Base-by-base conservation (phyloP, 495 filamentous ascomycete genomes). In the Xylaria curta region DNA sequence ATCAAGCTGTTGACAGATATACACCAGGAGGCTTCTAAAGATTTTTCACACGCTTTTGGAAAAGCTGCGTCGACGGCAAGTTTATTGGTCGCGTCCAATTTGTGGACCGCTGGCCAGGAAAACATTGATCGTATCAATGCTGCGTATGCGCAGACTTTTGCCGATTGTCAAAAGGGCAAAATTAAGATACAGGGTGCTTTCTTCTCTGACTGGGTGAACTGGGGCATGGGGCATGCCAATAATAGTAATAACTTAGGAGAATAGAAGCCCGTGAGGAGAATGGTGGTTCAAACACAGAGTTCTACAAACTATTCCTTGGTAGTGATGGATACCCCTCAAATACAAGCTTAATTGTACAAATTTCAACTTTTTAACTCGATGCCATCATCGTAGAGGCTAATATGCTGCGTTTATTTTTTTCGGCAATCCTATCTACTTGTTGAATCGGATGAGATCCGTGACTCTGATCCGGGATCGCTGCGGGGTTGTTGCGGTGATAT, bases 1-100 rank as follows among this genome's bases (percentile, higher is more conserved):
- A 86, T 91, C 83, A 82, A 79, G 28, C 81, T 94, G 3, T 81
- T 99, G 60, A 79, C 82, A 68, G 83, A 83, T 24, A 85, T 98
- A 42, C 95, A 97, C 73, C 79, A 84, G 24, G 92, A 97, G 80
- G 92, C 92, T 2, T 82, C 84, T 33, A 88, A 87, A 60, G 91
- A 91, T 56, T 71, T 69, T 26, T 78, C 85, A 19, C 85, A 88
- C 54, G 81, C 81, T 15, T 88, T 86, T 68, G 80, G 80, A 7
- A 81, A 81, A 69, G 84, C 86, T 26, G 85, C 81, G 1, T 87
- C 85, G 58, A 82, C 80, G 17, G 83, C 85, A 1, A 85, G 85
- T 71, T 66, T 88, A 59, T 76, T 87, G 0, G 78, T 88, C 0
- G 85, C 85, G 8, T 81, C 81, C 4, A 79, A 81, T 31, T 54